Base-by-base conservation (phyloP, 495 filamentous ascomycete species). In the Trichoderma virens region DNA sequence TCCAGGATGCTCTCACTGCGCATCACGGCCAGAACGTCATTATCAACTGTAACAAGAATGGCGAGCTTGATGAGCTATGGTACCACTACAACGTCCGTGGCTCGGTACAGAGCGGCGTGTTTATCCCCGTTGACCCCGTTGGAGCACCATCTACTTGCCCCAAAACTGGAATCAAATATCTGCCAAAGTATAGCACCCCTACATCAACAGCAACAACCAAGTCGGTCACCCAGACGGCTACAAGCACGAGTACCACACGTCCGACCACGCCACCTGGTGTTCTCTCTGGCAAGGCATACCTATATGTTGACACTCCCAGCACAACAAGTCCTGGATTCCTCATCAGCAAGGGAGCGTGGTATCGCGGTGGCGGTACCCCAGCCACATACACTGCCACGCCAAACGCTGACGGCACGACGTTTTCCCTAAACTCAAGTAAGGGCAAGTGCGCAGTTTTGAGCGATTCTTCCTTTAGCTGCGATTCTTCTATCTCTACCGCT, bases 1-100 rank as follows among this genome's bases (percentile, higher is more conserved):
- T 93, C 68, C 80, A 88, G 63, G 74, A 77, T 16, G 87, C 86
- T 1, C 74, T 94, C 13, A 69, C 65, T 30, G 67, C 72, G 20
- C 80, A 82, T 14, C 82, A 84, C 60, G 88, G 89, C 16, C 76
- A 82, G 20, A 73, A 76, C 6, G 88, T 89, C 32, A 83, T 84
- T 14, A 75, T 93, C 18, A 83, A 85, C 56, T 93, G 90, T 70
- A 71, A 73, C 28, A 75, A 75, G 16, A 75, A 76, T 25, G 70
- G 76, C 31, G 65, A 67, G 35, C 73, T 95, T 32, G 84, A 90
- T 65, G 85, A 93, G 73, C 81, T 90, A 23, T 93, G 88, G 85
- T 94, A 94, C 72, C 83, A 86, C 68, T 93, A 85, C 76, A 86
- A 92, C 66, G 83, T 93, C 16, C 78, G 80, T 32, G 91, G 91